A percentile compares a stretch with the other conserved stretches of the same genome.
Conservation (phyloP, 306 rosid genomes). For the Cucumis sativus region DNA sequence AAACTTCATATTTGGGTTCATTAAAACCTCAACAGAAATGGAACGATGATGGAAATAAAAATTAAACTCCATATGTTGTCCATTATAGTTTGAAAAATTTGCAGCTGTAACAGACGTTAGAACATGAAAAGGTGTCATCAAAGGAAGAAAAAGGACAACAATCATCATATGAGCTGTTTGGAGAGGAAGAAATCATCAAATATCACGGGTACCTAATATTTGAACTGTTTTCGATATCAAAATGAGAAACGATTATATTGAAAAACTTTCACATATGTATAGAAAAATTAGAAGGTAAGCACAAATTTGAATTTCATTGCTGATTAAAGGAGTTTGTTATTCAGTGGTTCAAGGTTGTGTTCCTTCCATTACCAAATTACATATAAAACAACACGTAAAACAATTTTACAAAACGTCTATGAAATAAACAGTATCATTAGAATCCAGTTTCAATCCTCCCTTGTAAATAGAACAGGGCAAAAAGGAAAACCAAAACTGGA, state of each 20-base stretch:
- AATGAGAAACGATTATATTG: background rate
- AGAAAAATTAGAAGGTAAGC: background rate
- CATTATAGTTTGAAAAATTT: background rate
- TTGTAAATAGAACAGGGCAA: constrained; percentile 1
- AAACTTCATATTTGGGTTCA: background rate
- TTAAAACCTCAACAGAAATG: background rate
- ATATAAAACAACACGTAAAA: background rate
- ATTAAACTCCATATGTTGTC: background rate
- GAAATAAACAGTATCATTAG: background rate
- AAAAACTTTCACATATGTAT: background rate
- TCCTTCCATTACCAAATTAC: background rate
- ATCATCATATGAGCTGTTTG: background rate
- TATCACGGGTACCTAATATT: background rate
- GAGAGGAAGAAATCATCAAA: background rate
- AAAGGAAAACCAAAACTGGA: constrained; percentile 24
- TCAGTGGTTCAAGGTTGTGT: background rate
- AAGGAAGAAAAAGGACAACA: background rate
- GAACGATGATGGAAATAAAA: background rate
- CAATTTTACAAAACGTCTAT: background rate
- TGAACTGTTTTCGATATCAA: background rate
- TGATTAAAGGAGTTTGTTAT: background rate
- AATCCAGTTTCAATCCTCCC: background rate
- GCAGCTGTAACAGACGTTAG: background rate
- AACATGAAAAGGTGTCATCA: background rate
- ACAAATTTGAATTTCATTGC: constrained; percentile 1